A percentile compares a stretch with the other conserved stretches of the same genome.
Conservation (phyloP, 2,329 filamentous ascomycete species). For the Fusarium graminum region DNA sequence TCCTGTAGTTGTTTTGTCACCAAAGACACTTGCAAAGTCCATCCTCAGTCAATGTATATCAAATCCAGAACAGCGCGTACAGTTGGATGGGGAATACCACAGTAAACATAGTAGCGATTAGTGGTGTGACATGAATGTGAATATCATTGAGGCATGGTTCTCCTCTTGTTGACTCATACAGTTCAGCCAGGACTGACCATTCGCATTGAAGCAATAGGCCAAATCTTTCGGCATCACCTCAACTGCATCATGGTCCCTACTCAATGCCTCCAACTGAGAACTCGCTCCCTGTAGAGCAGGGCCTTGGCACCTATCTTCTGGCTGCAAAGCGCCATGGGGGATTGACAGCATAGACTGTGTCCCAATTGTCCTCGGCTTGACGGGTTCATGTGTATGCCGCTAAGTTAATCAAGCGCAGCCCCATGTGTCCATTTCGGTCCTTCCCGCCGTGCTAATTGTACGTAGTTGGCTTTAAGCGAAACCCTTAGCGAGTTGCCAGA, state of each 20-base stretch:
- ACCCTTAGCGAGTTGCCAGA: conserved; percentile 91
- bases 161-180: background rate
- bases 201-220: background rate
- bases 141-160: conserved; percentile 2
- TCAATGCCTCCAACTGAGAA: background rate
- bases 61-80: background rate
- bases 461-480: conserved; percentile 35
- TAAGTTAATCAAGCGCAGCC: conserved; percentile 14
- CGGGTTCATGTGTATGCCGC: conserved; percentile 18
- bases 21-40: background rate
- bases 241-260: background rate
- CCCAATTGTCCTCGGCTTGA: conserved; percentile 13
- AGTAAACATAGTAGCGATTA: background rate
- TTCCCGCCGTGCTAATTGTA: background rate
- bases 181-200: background rate
- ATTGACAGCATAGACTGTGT: conserved; percentile 6
- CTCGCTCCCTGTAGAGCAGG: background rate
- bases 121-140: background rate
- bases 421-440: background rate
- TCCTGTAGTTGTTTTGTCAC: background rate
- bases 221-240: background rate
- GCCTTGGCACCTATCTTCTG: conserved; percentile 1
- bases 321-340: background rate
- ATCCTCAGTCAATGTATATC: background rate
- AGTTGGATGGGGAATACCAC: background rate